A percentile compares a stretch with the other conserved stretches of the same genome.
phyloP scores from a whole-genome alignment of 2,329 filamentous ascomycete genomes.

The Fusarium chlamydosporum region DNA sequence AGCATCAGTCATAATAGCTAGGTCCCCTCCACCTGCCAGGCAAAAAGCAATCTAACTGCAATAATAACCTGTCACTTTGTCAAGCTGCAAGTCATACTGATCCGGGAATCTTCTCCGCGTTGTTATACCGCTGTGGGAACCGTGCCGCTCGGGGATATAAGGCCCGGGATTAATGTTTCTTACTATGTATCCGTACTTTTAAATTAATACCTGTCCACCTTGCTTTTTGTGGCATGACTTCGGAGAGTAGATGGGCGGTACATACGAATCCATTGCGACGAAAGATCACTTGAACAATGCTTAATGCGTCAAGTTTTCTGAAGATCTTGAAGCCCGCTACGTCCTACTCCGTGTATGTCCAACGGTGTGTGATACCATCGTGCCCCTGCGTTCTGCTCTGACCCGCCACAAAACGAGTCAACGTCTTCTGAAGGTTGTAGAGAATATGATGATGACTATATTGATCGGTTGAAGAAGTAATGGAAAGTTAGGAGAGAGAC shows the following conservation, averaged over 20 bases:
- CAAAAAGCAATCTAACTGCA: not conserved
- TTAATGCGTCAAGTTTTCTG: not conserved
- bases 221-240: conserved; percentile 2
- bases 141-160: not conserved
- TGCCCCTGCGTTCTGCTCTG: no score
- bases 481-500: no score
- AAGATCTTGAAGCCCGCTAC: not conserved
- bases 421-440: no score
- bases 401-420: no score
- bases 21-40: not conserved
- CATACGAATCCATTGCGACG: no score
- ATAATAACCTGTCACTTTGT: not conserved
- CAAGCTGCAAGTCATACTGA: not conserved
- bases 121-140: not conserved
- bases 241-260: not conserved
- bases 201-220: not conserved
- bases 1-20: not conserved
- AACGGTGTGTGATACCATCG: no score
- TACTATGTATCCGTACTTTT: no score
- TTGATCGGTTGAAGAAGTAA: no score
- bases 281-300: not conserved
- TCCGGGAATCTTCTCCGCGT: not conserved
- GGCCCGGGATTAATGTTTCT: not conserved
- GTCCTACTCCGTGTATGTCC: no score
- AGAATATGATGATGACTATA: no score